These are phyloP conservation scores for Sarcodon sp. DNA, from an alignment of 768 basidiomycete genomes.

Conservation along the genomic window DNA sequence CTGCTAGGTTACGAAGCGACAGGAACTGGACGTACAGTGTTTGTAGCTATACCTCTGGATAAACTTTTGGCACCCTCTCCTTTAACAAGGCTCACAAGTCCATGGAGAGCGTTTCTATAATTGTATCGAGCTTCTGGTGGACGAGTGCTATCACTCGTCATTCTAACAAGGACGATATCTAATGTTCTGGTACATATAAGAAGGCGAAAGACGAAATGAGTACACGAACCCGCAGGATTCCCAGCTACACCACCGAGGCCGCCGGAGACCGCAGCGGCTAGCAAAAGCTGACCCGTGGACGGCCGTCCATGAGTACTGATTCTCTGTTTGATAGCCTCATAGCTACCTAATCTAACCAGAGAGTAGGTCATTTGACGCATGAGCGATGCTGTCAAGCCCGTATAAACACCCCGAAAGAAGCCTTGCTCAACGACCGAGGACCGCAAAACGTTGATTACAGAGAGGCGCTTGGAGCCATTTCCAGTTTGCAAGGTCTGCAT, in stretches of 20 bases:
- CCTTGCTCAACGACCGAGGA: slow-evolving; percentile 56
- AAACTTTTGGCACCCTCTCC: slow-evolving; percentile 64
- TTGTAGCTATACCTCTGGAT: slow-evolving; percentile 64
- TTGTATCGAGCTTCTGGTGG: slow-evolving; percentile 63
- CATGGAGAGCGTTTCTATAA: slow-evolving; percentile 70
- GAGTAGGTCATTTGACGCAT: slow-evolving; percentile 90
- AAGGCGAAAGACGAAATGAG: background rate
- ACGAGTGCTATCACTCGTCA: slow-evolving; percentile 78
- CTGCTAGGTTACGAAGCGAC: slow-evolving; percentile 1
- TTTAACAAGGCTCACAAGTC: slow-evolving; percentile 49
- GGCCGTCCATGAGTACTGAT: slow-evolving; percentile 37
- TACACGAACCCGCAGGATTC: slow-evolving; percentile 58
- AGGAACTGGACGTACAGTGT: slow-evolving; percentile 36
- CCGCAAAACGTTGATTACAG: slow-evolving; percentile 52
- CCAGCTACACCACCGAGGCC: slow-evolving; percentile 76
- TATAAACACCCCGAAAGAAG: slow-evolving; percentile 54
- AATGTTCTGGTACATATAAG: background rate
- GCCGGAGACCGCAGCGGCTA: slow-evolving; percentile 62
- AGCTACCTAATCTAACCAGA: slow-evolving; percentile 70
- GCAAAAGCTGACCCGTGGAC: slow-evolving; percentile 40
- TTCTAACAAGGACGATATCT: slow-evolving; percentile 71
- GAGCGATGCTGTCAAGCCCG: slow-evolving; percentile 72
- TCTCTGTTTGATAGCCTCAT: slow-evolving; percentile 61
- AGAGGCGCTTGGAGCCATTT: slow-evolving; percentile 38
- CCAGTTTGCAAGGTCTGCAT: slow-evolving; percentile 60